Conservation (phyloP, 2,329 filamentous ascomycete genomes). For the Ophiostoma sp. region DNA sequence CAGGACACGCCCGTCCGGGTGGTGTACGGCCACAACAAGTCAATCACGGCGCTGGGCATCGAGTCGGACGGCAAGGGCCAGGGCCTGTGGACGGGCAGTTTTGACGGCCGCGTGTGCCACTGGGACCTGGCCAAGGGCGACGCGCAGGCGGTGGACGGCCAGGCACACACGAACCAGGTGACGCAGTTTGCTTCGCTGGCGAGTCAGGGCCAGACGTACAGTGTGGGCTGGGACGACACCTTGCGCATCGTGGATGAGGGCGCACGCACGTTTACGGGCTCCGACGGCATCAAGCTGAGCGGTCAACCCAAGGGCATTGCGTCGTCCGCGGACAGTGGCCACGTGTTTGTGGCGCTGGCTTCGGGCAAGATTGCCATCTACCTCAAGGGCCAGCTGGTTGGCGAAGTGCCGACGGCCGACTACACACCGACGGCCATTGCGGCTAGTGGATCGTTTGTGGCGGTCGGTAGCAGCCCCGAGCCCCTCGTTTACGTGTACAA, state of each 20-base stretch:
- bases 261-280: conserved; percentile 72
- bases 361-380: conserved; percentile 51
- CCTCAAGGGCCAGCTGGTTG: conserved; percentile 61
- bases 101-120: conserved; percentile 80
- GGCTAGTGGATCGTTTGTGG: conserved; percentile 65
- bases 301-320: conserved; percentile 79
- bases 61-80: conserved; percentile 57
- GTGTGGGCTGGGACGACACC: conserved; percentile 91
- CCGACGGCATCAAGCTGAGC: conserved; percentile 59
- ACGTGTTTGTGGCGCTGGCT: conserved; percentile 59
- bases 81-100: conserved; percentile 85
- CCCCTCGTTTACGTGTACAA: conserved; percentile 73
- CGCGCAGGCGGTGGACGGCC: conserved; percentile 73
- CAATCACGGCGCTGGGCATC: conserved; percentile 73
- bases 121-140: conserved; percentile 76
- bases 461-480: conserved; percentile 69
- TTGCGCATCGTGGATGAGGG: conserved; percentile 75
- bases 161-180: conserved; percentile 82
- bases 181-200: conserved; percentile 69
- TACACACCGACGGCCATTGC: conserved; percentile 72
- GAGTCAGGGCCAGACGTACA: conserved; percentile 67
- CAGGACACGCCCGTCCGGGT: conserved; percentile 67
- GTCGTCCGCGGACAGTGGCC: conserved; percentile 50
- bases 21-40: conserved; percentile 87
- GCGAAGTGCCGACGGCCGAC: conserved; percentile 55